Conservation (phyloP, 2,329 filamentous ascomycete species). For the Cordyceps cicadae region DNA sequence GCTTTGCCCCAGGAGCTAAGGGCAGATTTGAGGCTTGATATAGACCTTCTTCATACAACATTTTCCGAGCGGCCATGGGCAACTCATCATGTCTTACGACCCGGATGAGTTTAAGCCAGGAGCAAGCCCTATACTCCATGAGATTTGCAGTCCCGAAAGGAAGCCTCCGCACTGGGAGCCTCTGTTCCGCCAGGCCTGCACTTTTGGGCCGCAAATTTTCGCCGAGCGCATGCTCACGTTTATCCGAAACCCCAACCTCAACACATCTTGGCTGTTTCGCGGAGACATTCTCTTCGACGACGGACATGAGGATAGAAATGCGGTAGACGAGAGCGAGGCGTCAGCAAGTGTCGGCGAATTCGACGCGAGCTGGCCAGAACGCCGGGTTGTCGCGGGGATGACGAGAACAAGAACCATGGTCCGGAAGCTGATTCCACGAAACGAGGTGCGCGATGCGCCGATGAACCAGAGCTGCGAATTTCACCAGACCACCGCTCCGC, state of each 20-base stretch:
- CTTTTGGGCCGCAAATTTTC: slow-evolving; percentile 57
- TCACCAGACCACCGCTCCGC: slow-evolving; percentile 34
- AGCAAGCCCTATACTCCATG: slow-evolving; percentile 26
- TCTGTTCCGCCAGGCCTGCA: slow-evolving; percentile 48
- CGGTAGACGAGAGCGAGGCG: neutral
- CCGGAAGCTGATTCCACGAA: slow-evolving; percentile 72
- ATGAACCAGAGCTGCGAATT: slow-evolving; percentile 79
- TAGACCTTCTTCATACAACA: neutral
- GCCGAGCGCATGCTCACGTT: slow-evolving; percentile 62
- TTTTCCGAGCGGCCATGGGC: neutral
- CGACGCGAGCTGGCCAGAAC: slow-evolving; percentile 7
- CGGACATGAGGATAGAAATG: slow-evolving; percentile 15
- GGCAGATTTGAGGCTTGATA: neutral
- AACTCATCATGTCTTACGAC: neutral
- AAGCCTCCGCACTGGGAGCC: slow-evolving; percentile 39
- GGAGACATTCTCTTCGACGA: slow-evolving; percentile 56
- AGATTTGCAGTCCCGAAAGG: slow-evolving; percentile 19
- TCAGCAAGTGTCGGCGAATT: slow-evolving; percentile 21
- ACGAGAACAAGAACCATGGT: slow-evolving; percentile 57
- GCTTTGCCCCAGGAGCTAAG: neutral
- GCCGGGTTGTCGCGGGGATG: slow-evolving; percentile 19
- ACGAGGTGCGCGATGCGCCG: slow-evolving; percentile 63
- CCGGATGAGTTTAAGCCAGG: slow-evolving; percentile 15
- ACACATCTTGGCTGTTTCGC: slow-evolving; percentile 68
- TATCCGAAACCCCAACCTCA: slow-evolving; percentile 71